Evolutionary conservation across 1,284 basidiomycete genomes (phyloP).

Genomic region (Heterobasidion irregulare): DNA sequence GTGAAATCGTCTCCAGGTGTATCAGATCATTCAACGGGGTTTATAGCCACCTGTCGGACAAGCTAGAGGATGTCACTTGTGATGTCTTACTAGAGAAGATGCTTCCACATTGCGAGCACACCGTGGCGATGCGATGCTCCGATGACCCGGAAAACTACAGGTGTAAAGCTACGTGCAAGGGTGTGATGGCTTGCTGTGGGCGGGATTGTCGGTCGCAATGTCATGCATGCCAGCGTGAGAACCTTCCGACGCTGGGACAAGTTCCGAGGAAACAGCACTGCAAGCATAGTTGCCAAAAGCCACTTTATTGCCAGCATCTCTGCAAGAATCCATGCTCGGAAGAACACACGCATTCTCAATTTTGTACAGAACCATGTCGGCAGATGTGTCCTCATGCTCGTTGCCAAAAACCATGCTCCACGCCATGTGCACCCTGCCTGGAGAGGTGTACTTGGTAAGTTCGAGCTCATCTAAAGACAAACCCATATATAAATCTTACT

Average conservation of each 20-base stretch:
- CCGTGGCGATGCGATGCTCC: conserved; percentile 35
- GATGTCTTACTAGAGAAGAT: conserved; percentile 30
- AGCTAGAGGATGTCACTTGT: conserved; percentile 39
- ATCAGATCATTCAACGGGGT: not conserved
- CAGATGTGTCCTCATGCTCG: conserved; percentile 47
- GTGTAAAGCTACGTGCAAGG: conserved; percentile 38
- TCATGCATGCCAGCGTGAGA: conserved; percentile 36
- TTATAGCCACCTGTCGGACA: conserved; percentile 38
- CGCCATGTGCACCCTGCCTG: conserved; percentile 56
- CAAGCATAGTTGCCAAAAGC: conserved; percentile 41
- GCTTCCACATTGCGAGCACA: conserved; percentile 53
- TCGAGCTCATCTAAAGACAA: not conserved
- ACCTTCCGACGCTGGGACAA: not conserved
- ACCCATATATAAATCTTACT: not conserved
- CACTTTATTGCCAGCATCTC: conserved; percentile 51
- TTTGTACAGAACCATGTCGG: conserved; percentile 41
- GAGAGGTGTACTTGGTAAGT: conserved; percentile 49
- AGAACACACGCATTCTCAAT: conserved; percentile 39
- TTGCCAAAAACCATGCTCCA: conserved; percentile 41
- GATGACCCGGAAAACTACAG: conserved; percentile 26
- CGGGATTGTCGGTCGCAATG: conserved; percentile 42
- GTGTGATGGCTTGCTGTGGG: conserved; percentile 45
- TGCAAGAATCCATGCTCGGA: conserved; percentile 43
- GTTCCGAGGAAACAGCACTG: conserved; percentile 29
- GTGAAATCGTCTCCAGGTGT: conserved; percentile 10